phyloP scores from a whole-genome alignment of 306 rosid genomes.

The Trichosanthes cucumerina region DNA sequence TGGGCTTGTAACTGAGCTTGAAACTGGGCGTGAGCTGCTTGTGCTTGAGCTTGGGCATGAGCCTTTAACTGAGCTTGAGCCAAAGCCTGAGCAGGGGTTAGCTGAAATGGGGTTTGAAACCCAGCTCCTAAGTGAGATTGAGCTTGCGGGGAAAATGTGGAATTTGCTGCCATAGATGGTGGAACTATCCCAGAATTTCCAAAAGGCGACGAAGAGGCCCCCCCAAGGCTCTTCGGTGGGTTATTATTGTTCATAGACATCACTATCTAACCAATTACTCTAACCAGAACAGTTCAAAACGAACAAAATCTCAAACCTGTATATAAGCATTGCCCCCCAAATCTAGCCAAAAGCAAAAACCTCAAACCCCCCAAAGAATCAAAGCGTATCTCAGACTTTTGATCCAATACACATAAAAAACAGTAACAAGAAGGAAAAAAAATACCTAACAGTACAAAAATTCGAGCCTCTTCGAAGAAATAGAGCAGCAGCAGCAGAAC shows the following conservation, averaged over 20 bases:
- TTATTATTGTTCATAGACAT: conserved; percentile 90
- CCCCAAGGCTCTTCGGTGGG: conserved; percentile 60
- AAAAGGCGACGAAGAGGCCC: conserved; percentile 67
- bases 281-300: conserved; percentile 2
- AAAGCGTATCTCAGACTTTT: background rate
- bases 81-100: conserved; percentile 86
- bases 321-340: background rate
- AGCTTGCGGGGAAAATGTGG: conserved; percentile 51
- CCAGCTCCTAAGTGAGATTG: conserved; percentile 62
- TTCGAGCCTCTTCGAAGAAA: background rate
- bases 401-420: background rate
- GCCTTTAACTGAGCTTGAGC: conserved; percentile 88
- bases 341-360: background rate
- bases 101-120: conserved; percentile 69
- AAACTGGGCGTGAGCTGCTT: conserved; percentile 66
- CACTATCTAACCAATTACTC: conserved; percentile 35
- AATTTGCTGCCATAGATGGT: conserved; percentile 42
- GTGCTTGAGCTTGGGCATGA: conserved; percentile 60
- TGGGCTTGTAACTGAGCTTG: conserved; percentile 83
- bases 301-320: background rate
- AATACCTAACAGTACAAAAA: background rate
- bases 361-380: background rate
- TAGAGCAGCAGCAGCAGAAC: background rate
- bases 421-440: background rate
- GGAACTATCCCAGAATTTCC: conserved; percentile 65